Evolutionary conservation across 164 flowering plant species (phyloP).

Genomic region (Dillenia turbinata): DNA sequence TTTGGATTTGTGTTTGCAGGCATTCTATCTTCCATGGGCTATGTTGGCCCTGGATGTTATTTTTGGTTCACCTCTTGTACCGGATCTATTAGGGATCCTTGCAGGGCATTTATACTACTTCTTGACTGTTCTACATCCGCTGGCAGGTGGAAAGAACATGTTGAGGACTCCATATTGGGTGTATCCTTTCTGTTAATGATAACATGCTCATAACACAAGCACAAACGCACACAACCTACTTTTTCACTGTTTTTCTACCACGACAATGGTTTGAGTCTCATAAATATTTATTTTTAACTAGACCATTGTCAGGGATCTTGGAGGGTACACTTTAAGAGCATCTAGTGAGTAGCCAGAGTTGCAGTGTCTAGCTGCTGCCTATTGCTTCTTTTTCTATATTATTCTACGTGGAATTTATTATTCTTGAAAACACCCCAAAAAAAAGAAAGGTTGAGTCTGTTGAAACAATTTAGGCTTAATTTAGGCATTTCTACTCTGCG

Average conservation of each 20-base stretch:
- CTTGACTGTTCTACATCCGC: constrained; percentile 87
- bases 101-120: constrained; percentile 97
- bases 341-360: neutral
- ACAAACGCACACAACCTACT: no score
- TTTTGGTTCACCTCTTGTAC: constrained; percentile 73
- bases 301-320: no score
- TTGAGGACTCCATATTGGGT: constrained; percentile 83
- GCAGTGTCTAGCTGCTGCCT: neutral
- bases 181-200: constrained; percentile 62
- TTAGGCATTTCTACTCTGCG: no score
- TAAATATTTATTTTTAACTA: neutral
- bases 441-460: no score
- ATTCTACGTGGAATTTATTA: no score
- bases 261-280: neutral
- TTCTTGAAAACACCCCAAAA: no score
- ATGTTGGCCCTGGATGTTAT: constrained; percentile 93
- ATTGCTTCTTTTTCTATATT: no score
- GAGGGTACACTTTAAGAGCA: neutral
- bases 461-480: no score
- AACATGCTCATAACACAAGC: no score
- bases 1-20: constrained; percentile 37
- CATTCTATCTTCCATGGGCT: constrained; percentile 97
- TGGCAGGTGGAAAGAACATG: constrained; percentile 71
- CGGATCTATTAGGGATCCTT: constrained; percentile 82
- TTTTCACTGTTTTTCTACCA: neutral